A percentile compares a stretch with the other conserved stretches of the same genome.
These are phyloP conservation scores for Mucuna pruriens DNA, from an alignment of 306 rosid species.

Conservation along the genomic window DNA sequence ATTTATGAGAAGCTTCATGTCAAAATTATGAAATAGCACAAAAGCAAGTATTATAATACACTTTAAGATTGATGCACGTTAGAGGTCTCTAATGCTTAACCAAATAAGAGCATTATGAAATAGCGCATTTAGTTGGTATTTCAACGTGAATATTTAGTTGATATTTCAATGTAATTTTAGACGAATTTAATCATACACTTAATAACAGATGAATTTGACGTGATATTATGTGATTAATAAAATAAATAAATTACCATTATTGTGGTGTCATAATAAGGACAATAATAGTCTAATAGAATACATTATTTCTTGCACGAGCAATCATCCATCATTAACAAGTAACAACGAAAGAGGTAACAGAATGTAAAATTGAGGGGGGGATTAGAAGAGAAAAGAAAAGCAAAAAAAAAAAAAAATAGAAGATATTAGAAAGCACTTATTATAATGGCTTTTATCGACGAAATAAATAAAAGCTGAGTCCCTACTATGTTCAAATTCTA, in stretches of 20 bases:
- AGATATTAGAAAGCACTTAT: neutral
- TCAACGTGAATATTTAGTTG: neutral
- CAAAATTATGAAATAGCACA: no score
- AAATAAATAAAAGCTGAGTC: neutral
- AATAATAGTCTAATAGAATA: neutral
- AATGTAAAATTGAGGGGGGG: neutral
- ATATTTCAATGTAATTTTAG: no score
- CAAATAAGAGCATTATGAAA: no score
- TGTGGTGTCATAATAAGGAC: neutral
- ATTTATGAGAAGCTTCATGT: no score
- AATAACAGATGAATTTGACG: neutral
- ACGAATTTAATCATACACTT: neutral
- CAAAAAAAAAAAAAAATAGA: no score
- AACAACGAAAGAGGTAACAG: neutral
- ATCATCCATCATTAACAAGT: neutral
- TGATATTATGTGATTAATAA: neutral
- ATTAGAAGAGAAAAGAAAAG: neutral
- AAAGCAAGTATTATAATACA: no score
- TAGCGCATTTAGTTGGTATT: no score
- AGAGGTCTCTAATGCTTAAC: no score
- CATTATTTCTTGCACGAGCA: neutral
- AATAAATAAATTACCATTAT: neutral
- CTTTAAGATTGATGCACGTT: no score
- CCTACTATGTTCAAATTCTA: constrained; percentile 27
- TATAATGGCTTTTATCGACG: neutral